phyloP scores from a whole-genome alignment of 2,329 filamentous ascomycete genomes.

The Leptographium wingfieldii region DNA sequence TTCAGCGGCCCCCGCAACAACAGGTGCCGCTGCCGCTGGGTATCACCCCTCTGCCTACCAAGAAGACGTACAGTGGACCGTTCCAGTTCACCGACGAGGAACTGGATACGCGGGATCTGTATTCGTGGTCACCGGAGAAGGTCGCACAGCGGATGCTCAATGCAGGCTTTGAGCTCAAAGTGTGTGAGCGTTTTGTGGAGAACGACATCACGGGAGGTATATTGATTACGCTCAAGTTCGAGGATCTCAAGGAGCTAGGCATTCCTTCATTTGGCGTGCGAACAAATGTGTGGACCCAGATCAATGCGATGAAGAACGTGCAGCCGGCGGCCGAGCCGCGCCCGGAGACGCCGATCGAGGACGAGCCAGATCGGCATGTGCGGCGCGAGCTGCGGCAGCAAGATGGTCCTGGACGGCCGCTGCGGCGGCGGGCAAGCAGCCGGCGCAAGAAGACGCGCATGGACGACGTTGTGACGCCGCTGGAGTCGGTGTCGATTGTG shows the following conservation, averaged over 20 bases:
- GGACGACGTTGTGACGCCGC: conserved; percentile 60
- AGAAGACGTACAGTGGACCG: conserved; percentile 30
- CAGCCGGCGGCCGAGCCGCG: conserved; percentile 33
- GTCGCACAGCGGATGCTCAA: conserved; percentile 81
- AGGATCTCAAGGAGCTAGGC: conserved; percentile 70
- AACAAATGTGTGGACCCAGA: conserved; percentile 68
- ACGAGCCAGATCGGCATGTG: conserved; percentile 39
- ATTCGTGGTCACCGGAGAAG: conserved; percentile 59
- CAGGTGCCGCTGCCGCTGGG: conserved; percentile 24
- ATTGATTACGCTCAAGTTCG: conserved; percentile 80
- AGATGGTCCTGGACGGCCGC: conserved; percentile 16
- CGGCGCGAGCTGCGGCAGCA: conserved; percentile 26
- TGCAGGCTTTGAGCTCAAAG: conserved; percentile 61
- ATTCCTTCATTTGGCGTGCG: conserved; percentile 73
- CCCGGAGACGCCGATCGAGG: conserved; percentile 49
- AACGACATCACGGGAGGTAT: conserved; percentile 90
- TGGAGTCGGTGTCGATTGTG: conserved; percentile 81
- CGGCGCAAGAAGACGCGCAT: conserved; percentile 26
- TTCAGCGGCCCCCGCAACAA: conserved; percentile 1
- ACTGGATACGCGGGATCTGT: conserved; percentile 46
- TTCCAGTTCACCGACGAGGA: conserved; percentile 44
- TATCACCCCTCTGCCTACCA: conserved; percentile 24
- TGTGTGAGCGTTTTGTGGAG: conserved; percentile 74
- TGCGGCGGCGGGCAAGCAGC: conserved; percentile 28
- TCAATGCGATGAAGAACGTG: conserved; percentile 53